Base-by-base conservation (phyloP, 2,329 filamentous ascomycete genomes). In the Neoscytalidium dimidiatum region DNA sequence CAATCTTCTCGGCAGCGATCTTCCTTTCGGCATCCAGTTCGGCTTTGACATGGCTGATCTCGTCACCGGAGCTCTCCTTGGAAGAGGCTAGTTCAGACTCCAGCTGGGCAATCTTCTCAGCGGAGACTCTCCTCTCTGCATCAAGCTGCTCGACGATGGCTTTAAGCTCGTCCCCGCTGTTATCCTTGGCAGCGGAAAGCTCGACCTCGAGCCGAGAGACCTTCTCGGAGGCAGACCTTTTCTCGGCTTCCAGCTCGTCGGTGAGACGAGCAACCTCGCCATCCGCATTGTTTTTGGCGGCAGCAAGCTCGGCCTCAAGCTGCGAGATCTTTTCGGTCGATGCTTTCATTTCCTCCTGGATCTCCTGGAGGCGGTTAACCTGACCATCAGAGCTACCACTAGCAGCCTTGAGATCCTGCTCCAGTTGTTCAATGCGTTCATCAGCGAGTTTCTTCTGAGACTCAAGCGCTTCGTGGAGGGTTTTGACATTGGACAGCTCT, bases 61-160 rank as follows among this genome's bases (percentile, higher is more conserved):
- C 53, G 3, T 58, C 63, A 13, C 26, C 26, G 2, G 53, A n/a
- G 63, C 35, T 57, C 14, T 60, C 63, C 31, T 41, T 61, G 26
- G 63, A 41, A 29, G 53, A n/a, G 0, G 46, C n/a, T 5, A 65
- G 63, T n/a, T 65, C 63, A 13, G 46, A 48, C 46, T 60, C 63
- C 19, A 65, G 53, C 33, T 61, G 53, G 35, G 31, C 26, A 28
- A 58, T 64, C 52, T 58, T 64, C n/a, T 64, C 62, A n/a, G 62
- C 41, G 23, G 63, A 51, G 13, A 56, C 33, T 5, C 61, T 29
- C n/a, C 43, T 44, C 53, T 65, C 63, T 14, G 29, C 44, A 3
- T 52, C 53, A 6, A 60, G 33, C 26, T 63, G 46, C 13, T 52
- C 48, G 33, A 8, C 31, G n/a, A 52, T 33, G 5, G 31, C 6